A percentile compares a stretch with the other conserved stretches of the same genome.
phyloP scores from a whole-genome alignment of 495 filamentous ascomycete species.

The Amorphotheca resinae region DNA sequence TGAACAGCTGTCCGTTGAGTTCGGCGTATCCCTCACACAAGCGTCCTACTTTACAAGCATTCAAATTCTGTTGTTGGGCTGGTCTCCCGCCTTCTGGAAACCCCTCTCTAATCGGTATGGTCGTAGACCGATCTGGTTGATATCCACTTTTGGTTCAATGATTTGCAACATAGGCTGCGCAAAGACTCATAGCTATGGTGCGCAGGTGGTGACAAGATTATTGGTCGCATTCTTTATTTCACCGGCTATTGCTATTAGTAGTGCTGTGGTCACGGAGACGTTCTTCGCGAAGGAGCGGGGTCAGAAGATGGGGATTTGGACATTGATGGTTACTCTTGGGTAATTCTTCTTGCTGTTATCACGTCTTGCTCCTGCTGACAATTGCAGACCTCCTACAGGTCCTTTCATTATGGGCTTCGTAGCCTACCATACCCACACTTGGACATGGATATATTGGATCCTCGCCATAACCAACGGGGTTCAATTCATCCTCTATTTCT shows the following conservation, averaged over 20 bases:
- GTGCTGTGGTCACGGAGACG: constrained; percentile 40
- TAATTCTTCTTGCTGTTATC: constrained; percentile 7
- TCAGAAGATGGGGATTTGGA: constrained; percentile 43
- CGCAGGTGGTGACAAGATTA: constrained; percentile 32
- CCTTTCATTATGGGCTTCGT: constrained; percentile 18
- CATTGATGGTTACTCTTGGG: constrained; percentile 38
- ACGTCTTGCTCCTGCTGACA: constrained; percentile 19
- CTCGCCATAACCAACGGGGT: constrained; percentile 35
- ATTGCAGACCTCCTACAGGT: constrained; percentile 3
- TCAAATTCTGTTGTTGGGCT: constrained; percentile 37
- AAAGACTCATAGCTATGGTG: constrained; percentile 30
- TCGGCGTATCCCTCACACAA: constrained; percentile 27
- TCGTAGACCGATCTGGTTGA: constrained; percentile 37
- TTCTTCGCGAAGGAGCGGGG: constrained; percentile 37
- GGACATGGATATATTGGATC: constrained; percentile 34
- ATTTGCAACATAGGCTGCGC: constrained; percentile 42
- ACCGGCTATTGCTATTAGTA: constrained; percentile 39
- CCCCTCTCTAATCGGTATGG: constrained; percentile 39
- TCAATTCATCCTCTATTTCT: constrained; percentile 43
- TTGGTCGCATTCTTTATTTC: constrained; percentile 40
- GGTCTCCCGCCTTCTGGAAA: constrained; percentile 40
- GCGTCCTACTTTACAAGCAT: constrained; percentile 39
- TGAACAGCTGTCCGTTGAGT: constrained; percentile 31
- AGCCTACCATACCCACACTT: constrained; percentile 13
- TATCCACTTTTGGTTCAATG: constrained; percentile 32